A percentile compares a stretch with the other conserved stretches of the same genome.
Conservation (phyloP, 106 monocot genomes). For the Phalaenopsis equestris region DNA sequence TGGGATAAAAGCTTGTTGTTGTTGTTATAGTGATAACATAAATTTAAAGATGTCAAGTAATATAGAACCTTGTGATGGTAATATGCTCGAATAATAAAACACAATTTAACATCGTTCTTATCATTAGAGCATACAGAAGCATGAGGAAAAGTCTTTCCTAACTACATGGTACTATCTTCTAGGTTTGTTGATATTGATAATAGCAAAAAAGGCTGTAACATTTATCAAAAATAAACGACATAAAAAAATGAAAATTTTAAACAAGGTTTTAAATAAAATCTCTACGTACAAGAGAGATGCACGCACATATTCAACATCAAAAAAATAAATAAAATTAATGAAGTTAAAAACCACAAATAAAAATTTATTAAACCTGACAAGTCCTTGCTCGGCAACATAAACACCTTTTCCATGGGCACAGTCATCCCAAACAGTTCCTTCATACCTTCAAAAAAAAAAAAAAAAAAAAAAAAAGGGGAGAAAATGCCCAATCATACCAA, state of each 20-base stretch:
- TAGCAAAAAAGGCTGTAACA: background rate
- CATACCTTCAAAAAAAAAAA: constrained; percentile 35
- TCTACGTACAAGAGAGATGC: background rate
- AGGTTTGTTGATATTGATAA: background rate
- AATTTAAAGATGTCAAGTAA: background rate
- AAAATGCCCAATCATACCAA: background rate
- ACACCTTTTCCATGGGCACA: constrained; percentile 88
- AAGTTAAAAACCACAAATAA: background rate
- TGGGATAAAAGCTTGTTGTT: too few relatives aligned
- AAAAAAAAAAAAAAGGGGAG: too few relatives aligned
- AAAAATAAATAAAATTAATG: background rate
- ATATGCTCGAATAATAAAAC: background rate
- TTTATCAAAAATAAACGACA: background rate
- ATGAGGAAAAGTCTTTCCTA: background rate
- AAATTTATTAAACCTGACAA: constrained; percentile 54
- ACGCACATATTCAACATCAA: too few relatives aligned
- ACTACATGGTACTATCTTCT: background rate
- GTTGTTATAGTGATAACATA: background rate
- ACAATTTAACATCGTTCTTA: background rate
- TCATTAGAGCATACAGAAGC: background rate
- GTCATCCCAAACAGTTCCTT: constrained; percentile 90
- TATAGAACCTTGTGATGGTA: background rate
- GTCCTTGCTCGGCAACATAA: constrained; percentile 55
- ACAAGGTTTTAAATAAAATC: background rate
- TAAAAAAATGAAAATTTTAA: background rate